Evolutionary conservation across 2,329 filamentous ascomycete genomes (phyloP).

Genomic region (Aspergillus flavus): DNA sequence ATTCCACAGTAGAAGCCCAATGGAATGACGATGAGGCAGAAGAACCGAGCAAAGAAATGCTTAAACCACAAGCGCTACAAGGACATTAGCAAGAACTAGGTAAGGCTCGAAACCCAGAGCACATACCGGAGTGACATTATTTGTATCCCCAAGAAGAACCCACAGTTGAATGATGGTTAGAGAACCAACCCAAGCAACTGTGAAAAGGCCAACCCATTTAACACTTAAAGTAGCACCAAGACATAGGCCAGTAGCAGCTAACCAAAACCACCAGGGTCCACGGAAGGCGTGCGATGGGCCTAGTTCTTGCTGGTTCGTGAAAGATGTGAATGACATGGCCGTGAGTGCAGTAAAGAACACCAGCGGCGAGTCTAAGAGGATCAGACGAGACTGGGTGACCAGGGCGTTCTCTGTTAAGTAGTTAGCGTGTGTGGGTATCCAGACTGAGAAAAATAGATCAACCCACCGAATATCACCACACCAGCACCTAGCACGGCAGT

Average conservation of each 20-base stretch:
- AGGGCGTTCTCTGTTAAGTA: conserved; percentile 78
- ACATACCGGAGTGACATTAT: conserved; percentile 75
- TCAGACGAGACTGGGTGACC: conserved; percentile 90
- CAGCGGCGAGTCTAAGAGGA: conserved; percentile 92
- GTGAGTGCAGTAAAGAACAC: conserved; percentile 93
- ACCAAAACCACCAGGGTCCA: conserved; percentile 97
- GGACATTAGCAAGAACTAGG: conserved; percentile 25
- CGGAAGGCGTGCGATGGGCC: conserved; percentile 86
- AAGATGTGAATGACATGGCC: conserved; percentile 84
- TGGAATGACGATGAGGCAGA: conserved; percentile 90
- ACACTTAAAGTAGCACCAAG: conserved; percentile 91
- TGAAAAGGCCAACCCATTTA: conserved; percentile 99
- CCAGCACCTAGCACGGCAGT: conserved; percentile 82
- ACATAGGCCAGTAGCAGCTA: conserved; percentile 80
- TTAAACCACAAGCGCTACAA: conserved; percentile 78
- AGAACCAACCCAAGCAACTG: conserved; percentile 94
- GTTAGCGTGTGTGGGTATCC: conserved; percentile 16
- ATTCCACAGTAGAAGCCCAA: conserved; percentile 90
- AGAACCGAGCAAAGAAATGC: conserved; percentile 86
- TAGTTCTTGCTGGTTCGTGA: conserved; percentile 95
- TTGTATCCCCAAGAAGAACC: conserved; percentile 88
- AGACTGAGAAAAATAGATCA: not conserved
- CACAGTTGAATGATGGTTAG: conserved; percentile 91
- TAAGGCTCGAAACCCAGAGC: not conserved
- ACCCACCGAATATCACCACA: conserved; percentile 84